Evolutionary conservation across 2,329 filamentous ascomycete species (phyloP).

Genomic region (Spiromastix sp.): DNA sequence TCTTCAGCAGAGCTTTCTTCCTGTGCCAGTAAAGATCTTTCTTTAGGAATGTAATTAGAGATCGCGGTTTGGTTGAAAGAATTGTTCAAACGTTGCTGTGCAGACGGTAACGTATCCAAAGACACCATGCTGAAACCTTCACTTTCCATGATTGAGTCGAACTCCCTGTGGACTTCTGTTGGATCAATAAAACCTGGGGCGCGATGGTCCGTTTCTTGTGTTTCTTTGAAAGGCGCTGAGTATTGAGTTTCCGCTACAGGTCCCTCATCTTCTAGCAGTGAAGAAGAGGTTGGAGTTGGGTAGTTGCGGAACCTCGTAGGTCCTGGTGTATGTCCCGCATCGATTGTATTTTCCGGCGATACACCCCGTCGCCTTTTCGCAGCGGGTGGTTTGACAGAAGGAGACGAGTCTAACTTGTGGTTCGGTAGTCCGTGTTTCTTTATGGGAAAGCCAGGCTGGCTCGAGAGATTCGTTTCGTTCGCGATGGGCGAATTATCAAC

Average conservation of each 20-base stretch:
- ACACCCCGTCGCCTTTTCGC: conserved; percentile 15
- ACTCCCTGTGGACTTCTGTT: conserved; percentile 35
- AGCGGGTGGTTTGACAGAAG: conserved; percentile 26
- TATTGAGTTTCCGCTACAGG: conserved; percentile 11
- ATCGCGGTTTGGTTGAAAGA: conserved; percentile 12
- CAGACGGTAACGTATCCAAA: conserved; percentile 42
- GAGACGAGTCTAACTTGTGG: conserved; percentile 23
- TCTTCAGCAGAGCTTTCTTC: no score
- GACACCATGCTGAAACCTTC: conserved; percentile 51
- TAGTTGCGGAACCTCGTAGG: conserved; percentile 22
- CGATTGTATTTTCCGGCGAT: conserved; percentile 24
- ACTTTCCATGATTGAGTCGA: conserved; percentile 47
- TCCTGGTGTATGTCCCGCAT: conserved; percentile 23
- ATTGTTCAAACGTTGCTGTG: conserved; percentile 32
- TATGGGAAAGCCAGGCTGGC: neutral
- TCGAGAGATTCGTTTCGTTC: no score
- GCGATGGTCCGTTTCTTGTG: neutral
- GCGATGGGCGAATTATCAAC: neutral
- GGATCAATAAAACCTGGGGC: conserved; percentile 18
- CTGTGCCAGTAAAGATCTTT: neutral
- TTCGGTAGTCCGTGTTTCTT: no score
- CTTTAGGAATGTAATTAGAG: neutral
- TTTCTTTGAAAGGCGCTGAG: neutral
- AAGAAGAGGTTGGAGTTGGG: conserved; percentile 30
- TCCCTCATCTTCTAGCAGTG: conserved; percentile 28